Conservation (phyloP, 1,284 basidiomycete species). For the Singerocomus rubriflavus region DNA sequence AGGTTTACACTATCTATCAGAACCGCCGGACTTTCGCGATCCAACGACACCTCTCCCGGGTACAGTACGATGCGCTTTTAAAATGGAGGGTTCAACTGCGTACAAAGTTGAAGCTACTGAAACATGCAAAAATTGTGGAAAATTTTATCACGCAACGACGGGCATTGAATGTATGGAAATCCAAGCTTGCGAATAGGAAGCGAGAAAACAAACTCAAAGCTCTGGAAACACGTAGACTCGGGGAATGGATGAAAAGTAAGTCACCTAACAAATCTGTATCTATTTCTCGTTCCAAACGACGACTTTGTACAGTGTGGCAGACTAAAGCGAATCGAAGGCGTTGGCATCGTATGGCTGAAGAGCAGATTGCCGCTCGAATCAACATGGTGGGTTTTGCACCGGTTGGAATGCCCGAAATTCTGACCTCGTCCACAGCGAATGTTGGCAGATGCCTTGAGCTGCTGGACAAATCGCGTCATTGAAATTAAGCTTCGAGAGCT, state of each 20-base stretch:
- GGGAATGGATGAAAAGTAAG: slow-evolving; percentile 48
- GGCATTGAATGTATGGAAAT: slow-evolving; percentile 53
- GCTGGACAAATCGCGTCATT: slow-evolving; percentile 72
- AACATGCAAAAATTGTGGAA: slow-evolving; percentile 58
- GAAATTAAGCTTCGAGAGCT: slow-evolving; percentile 69
- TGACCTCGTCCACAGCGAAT: slow-evolving; percentile 45
- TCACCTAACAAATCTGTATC: neutral
- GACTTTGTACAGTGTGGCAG: slow-evolving; percentile 45
- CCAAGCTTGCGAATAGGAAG: slow-evolving; percentile 46
- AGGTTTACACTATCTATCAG: slow-evolving; percentile 44
- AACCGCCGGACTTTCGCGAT: slow-evolving; percentile 52
- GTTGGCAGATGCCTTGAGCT: slow-evolving; percentile 42
- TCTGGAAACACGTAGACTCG: slow-evolving; percentile 40
- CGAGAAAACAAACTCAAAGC: slow-evolving; percentile 46
- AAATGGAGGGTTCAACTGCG: slow-evolving; percentile 60
- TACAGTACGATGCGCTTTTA: slow-evolving; percentile 47
- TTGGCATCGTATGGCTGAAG: slow-evolving; percentile 29
- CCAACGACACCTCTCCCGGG: slow-evolving; percentile 45
- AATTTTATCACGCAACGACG: slow-evolving; percentile 52
- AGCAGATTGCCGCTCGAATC: slow-evolving; percentile 21
- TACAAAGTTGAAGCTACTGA: slow-evolving; percentile 47
- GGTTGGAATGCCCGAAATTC: neutral
- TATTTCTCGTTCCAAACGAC: slow-evolving; percentile 12
- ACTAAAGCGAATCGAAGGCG: slow-evolving; percentile 30
- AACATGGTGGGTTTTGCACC: slow-evolving; percentile 17